Evolutionary conservation across 1,284 basidiomycete genomes (phyloP), one percentile per base, ranked within the genome.

Genomic region (Pseudozyma hubeiensis): DNA sequence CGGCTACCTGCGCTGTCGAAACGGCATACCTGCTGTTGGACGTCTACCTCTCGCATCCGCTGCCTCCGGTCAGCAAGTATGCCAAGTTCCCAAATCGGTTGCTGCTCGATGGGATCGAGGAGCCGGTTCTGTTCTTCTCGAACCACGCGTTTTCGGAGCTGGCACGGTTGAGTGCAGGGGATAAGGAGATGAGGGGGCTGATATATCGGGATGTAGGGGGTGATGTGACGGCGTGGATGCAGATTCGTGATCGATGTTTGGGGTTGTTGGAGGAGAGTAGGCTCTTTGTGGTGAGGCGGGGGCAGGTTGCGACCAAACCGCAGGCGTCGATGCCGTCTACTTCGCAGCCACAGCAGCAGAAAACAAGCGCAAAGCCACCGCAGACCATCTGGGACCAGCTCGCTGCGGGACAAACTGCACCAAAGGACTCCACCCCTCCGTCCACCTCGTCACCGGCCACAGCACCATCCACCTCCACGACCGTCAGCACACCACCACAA

Each of bases 1-100:
- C 63, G 2, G 58, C 74, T 5, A 43, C 71, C 1, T 73, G 61
- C 34, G 63, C 60, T 4, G 53, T 64, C 3, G 66, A 80, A 33
- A 75, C 69, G 3, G 73, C 73, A 8, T 64, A 71, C n/a, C 24
- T 67, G 56, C 61, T 80, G 4, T 55, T 80, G 33, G 76, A 80
- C 49, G 69, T 78, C 39, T 80, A 80, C 46, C 75, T 78, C 51
- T 54, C 77, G n/a, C 78, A 80, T 30, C 71, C 76, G 3, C 58
- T 80, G 4, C 31, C 54, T 14, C 35, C 66, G 3, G 51, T 77
- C 29, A 60, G 71, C 55, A 64, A 56, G 43, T 61, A 33, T 17
- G 54, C 61, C 5, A 68, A 64, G 48, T 64, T 73, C 29, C 68
- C 74, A 6, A 77, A 64, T 34, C 55, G 62, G 9, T 39, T 74